Conservation (phyloP, 345 rosid genomes). For the Lepidium aucheri region DNA sequence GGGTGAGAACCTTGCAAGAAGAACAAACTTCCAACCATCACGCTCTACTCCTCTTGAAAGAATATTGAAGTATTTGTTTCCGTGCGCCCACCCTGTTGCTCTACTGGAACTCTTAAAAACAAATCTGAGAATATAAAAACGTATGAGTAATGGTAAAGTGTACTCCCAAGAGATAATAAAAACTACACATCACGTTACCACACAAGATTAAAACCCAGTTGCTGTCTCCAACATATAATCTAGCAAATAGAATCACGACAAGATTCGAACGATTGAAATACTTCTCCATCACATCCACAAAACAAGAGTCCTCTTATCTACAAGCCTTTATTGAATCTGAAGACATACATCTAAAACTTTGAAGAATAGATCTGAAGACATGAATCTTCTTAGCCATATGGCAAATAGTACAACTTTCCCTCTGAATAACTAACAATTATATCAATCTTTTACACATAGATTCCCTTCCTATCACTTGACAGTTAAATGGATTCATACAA, state of each 20-base stretch:
- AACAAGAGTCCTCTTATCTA: not conserved
- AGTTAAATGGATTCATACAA: not conserved
- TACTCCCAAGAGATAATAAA: not conserved
- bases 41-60: slow-evolving; percentile 78
- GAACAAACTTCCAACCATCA: slow-evolving; percentile 93
- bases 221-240: too few relatives aligned
- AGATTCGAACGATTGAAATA: not conserved
- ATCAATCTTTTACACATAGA: not conserved
- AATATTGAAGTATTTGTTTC: slow-evolving; percentile 65
- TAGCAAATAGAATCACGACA: not conserved
- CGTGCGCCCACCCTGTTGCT: slow-evolving; percentile 60
- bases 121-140: slow-evolving; percentile 37
- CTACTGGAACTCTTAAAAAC: slow-evolving; percentile 59
- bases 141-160: not conserved
- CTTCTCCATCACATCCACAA: not conserved
- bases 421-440: not conserved
- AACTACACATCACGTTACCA: not conserved
- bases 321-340: too few relatives aligned
- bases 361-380: not conserved
- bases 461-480: not conserved
- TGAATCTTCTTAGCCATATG: not conserved
- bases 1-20: slow-evolving; percentile 94
- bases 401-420: not conserved
- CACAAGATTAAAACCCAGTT: not conserved
- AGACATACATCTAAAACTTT: not conserved